Conservation (phyloP, 352 stramenopile species). For the Phytopythium ostracodes region DNA sequence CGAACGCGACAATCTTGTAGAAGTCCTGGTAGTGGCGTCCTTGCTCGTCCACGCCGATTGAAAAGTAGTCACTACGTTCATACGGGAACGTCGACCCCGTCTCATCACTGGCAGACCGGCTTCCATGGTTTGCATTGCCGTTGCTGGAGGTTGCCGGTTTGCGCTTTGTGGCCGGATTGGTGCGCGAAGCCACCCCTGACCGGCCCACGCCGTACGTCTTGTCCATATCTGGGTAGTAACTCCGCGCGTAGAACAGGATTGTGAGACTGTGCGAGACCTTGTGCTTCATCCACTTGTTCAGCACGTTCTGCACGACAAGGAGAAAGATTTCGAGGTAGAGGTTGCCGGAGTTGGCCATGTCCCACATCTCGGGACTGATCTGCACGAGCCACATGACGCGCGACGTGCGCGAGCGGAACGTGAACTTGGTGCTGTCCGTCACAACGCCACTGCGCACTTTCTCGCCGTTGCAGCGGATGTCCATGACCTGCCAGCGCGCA, state of each 20-base stretch:
- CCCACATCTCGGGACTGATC: slow-evolving; percentile 94
- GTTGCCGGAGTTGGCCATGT: slow-evolving; percentile 86
- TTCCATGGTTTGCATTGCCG: slow-evolving; percentile 9
- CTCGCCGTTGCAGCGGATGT: slow-evolving; percentile 82
- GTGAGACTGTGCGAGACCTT: slow-evolving; percentile 91
- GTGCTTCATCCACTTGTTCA: slow-evolving; percentile 90
- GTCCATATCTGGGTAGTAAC: slow-evolving; percentile 83
- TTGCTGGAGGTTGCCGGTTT: slow-evolving; percentile 1
- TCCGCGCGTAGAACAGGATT: slow-evolving; percentile 90
- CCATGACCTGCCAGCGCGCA: slow-evolving; percentile 84
- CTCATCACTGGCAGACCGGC: slow-evolving; percentile 13
- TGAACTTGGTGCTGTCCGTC: slow-evolving; percentile 95
- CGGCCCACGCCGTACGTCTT: slow-evolving; percentile 18
- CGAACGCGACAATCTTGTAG: slow-evolving; percentile 82
- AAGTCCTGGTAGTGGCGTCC: slow-evolving; percentile 82
- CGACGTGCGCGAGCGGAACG: slow-evolving; percentile 92
- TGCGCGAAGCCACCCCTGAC: background rate
- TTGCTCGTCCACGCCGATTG: slow-evolving; percentile 71
- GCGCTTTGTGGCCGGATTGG: slow-evolving; percentile 7
- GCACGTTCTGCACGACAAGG: slow-evolving; percentile 66
- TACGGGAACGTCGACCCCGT: slow-evolving; percentile 62
- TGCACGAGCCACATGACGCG: slow-evolving; percentile 98
- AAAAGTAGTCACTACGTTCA: slow-evolving; percentile 54
- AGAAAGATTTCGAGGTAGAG: slow-evolving; percentile 92
- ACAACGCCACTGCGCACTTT: slow-evolving; percentile 92